Percentiles rank a stretch among this genome's conserved stretches.
Conservation (phyloP, 148 eudicot species). For the Chenopodium suecicum region DNA sequence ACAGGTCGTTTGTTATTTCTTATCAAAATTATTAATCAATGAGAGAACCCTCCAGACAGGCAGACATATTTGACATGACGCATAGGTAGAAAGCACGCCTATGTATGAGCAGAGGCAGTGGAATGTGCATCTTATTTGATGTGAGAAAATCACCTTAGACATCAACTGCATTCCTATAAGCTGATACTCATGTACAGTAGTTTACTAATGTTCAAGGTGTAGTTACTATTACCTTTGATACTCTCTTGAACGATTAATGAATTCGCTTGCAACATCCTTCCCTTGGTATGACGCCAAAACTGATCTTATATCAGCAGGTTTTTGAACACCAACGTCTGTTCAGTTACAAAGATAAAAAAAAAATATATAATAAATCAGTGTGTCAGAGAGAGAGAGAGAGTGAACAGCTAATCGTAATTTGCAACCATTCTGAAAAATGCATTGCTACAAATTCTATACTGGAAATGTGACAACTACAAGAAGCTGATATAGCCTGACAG, state of each 20-base stretch:
- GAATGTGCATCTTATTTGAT: neutral
- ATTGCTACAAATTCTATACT: neutral
- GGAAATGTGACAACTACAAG: neutral
- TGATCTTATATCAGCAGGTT: constrained; percentile 61
- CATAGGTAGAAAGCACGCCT: neutral
- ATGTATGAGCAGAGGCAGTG: neutral
- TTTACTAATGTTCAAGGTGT: too few species aligned
- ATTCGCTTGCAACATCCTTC: constrained; percentile 68
- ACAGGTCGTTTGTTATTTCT: too few species aligned
- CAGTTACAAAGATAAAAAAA: neutral
- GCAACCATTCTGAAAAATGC: neutral
- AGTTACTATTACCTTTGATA: constrained; percentile 43
- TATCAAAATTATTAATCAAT: too few species aligned
- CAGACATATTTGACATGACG: neutral
- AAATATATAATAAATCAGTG: too few species aligned
- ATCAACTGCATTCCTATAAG: neutral
- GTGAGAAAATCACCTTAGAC: neutral
- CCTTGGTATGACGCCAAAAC: constrained; percentile 68
- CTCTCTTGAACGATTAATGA: constrained; percentile 65
- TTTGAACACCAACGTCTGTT: constrained; percentile 57
- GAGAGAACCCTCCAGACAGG: too few species aligned
- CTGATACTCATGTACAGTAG: too few species aligned
- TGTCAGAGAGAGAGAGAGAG: too few species aligned
- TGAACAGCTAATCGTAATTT: neutral
- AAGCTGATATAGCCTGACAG: constrained; percentile 11